These are phyloP conservation scores for Prototheca wickerhamii DNA, from an alignment of 163 green algal species.

Conservation along the genomic window DNA sequence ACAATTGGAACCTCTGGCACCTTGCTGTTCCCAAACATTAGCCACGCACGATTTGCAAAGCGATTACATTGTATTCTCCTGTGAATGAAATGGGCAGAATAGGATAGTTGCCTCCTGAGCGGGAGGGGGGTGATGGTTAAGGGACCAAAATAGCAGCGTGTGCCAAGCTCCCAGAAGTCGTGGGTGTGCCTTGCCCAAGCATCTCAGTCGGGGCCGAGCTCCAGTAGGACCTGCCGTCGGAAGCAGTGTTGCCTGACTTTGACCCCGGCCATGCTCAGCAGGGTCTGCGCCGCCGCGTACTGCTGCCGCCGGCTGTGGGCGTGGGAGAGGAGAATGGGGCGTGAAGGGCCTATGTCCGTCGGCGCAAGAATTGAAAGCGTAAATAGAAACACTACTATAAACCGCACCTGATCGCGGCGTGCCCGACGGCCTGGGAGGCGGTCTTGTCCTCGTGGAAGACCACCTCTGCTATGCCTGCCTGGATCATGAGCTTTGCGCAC, in stretches of 20 bases:
- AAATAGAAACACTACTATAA: conserved; percentile 2
- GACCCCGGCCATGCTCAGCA: conserved; percentile 65
- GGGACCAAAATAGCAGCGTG: no score
- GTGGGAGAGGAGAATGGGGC: not conserved
- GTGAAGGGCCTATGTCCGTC: not conserved
- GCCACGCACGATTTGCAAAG: no score
- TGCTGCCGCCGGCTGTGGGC: conserved; percentile 36
- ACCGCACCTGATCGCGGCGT: conserved; percentile 8
- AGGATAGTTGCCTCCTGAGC: no score
- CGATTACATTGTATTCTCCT: no score
- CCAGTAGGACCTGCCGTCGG: conserved; percentile 19
- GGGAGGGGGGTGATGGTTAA: no score
- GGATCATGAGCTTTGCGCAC: conserved; percentile 97
- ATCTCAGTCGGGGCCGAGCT: conserved; percentile 2
- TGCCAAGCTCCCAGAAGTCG: not conserved
- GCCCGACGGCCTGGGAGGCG: no score
- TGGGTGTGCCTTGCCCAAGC: not conserved
- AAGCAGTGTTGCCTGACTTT: conserved; percentile 55
- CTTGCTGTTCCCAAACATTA: no score
- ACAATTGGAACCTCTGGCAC: no score
- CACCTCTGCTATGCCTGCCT: conserved; percentile 85
- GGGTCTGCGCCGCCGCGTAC: conserved; percentile 54
- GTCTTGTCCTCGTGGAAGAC: conserved; percentile 71
- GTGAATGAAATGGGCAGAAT: no score
- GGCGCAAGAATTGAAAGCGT: not conserved